Percentiles rank a stretch among this genome's conserved stretches.
phyloP scores from a whole-genome alignment of 768 basidiomycete genomes.

The Xerocomus potaroensis region DNA sequence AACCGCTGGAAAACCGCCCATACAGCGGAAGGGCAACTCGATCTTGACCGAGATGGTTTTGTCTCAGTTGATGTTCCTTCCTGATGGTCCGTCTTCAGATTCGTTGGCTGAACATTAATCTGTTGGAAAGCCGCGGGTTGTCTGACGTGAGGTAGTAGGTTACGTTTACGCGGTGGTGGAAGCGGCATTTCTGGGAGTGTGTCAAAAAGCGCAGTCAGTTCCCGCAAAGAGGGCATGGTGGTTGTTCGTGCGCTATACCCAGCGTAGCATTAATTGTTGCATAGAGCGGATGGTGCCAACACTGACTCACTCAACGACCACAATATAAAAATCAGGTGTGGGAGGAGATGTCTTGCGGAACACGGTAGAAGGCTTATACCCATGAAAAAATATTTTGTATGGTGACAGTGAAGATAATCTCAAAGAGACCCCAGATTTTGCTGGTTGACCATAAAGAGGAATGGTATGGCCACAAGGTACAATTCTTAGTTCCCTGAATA shows the following conservation, averaged over 20 bases:
- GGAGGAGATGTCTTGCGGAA: conserved; percentile 76
- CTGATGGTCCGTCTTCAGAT: conserved; percentile 1
- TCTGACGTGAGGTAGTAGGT: conserved; percentile 1
- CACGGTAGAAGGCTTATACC: conserved; percentile 87
- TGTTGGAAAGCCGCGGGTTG: background rate
- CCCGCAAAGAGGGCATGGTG: conserved; percentile 74
- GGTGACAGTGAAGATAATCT: conserved; percentile 5
- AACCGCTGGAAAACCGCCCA: conserved; percentile 3
- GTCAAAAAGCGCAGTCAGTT: conserved; percentile 70
- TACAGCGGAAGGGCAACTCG: background rate
- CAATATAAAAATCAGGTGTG: conserved; percentile 80
- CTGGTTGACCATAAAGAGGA: conserved; percentile 32
- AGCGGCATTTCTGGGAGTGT: conserved; percentile 59
- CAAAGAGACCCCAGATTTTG: conserved; percentile 2
- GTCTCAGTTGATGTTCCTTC: background rate
- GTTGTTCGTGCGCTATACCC: conserved; percentile 71
- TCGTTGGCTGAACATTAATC: conserved; percentile 1
- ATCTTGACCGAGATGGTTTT: background rate
- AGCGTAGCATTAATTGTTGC: no score
- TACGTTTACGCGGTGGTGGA: conserved; percentile 50
- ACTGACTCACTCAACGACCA: conserved; percentile 72
- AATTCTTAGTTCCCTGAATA: conserved; percentile 70
- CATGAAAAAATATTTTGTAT: conserved; percentile 82
- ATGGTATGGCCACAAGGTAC: conserved; percentile 60
- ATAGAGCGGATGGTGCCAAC: conserved; percentile 1